phyloP scores from a whole-genome alignment of 495 filamentous ascomycete genomes.

The Aspergillus sclerotiicarbonarius region DNA sequence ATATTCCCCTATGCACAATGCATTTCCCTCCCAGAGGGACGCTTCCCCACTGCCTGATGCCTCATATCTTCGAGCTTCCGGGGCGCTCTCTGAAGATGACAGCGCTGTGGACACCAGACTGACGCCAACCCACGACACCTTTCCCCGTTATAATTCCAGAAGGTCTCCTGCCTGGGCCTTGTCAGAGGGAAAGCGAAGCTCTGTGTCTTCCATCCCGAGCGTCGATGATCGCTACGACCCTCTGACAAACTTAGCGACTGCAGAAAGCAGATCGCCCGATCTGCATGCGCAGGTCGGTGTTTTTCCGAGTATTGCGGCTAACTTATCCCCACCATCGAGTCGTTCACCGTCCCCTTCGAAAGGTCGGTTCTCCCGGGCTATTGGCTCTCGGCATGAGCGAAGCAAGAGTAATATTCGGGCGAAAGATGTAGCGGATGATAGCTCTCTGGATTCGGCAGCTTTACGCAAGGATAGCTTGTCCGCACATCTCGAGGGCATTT shows the following conservation, averaged over 20 bases:
- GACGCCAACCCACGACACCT: slow-evolving; percentile 2
- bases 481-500: slow-evolving; percentile 14
- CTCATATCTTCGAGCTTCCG: neutral
- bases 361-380: slow-evolving; percentile 43
- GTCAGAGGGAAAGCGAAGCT: slow-evolving; percentile 22
- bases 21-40: slow-evolving; percentile 8
- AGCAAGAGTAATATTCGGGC: slow-evolving; percentile 40
- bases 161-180: slow-evolving; percentile 7
- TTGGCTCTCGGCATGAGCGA: slow-evolving; percentile 43
- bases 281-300: slow-evolving; percentile 45
- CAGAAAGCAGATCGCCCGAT: slow-evolving; percentile 47
- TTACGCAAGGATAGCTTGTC: slow-evolving; percentile 18
- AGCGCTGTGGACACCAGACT: neutral
- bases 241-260: slow-evolving; percentile 46
- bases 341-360: slow-evolving; percentile 51
- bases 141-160: neutral
- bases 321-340: slow-evolving; percentile 53
- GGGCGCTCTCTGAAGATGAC: slow-evolving; percentile 4
- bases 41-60: slow-evolving; percentile 4
- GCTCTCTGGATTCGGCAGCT: slow-evolving; percentile 18
- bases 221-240: slow-evolving; percentile 33
- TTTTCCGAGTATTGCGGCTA: slow-evolving; percentile 57
- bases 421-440: slow-evolving; percentile 28
- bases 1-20: slow-evolving; percentile 4
- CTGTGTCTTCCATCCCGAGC: slow-evolving; percentile 39